Conservation (phyloP, 2,329 filamentous ascomycete species). For the Byssochlamys sp. region DNA sequence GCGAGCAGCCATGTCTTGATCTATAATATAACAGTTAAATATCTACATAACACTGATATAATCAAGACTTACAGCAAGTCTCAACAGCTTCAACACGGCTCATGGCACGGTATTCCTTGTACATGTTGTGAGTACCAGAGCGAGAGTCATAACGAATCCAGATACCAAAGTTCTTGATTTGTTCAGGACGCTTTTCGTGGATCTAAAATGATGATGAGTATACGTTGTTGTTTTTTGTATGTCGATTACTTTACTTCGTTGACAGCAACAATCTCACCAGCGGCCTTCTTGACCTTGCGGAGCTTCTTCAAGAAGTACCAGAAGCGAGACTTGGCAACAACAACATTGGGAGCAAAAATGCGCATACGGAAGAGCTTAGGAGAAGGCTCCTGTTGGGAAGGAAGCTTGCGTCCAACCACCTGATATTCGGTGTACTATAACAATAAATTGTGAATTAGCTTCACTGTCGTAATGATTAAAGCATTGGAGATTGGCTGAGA, state of each 20-base stretch:
- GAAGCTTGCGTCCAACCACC: conserved; percentile 99
- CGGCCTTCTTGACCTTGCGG: conserved; percentile 99
- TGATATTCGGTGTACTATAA: conserved; percentile 99
- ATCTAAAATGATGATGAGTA: too few species aligned
- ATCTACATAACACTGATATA: too few species aligned
- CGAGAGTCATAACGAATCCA: conserved; percentile 99
- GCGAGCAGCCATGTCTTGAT: conserved; percentile 98
- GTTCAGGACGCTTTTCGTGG: conserved; percentile 95
- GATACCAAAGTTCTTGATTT: conserved; percentile 99
- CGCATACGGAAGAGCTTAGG: conserved; percentile 99
- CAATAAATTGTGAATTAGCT: too few species aligned
- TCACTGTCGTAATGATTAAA: too few species aligned
- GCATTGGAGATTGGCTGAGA: too few species aligned
- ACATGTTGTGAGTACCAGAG: conserved; percentile 99
- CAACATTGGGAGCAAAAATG: conserved; percentile 95
- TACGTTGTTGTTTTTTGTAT: too few species aligned
- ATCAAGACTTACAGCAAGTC: too few species aligned
- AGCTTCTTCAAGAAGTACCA: conserved; percentile 99
- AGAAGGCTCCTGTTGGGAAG: conserved; percentile 94
- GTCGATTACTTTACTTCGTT: conserved; percentile 63
- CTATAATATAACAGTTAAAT: too few species aligned
- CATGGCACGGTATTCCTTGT: conserved; percentile 99
- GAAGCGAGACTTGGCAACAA: conserved; percentile 99
- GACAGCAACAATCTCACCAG: conserved; percentile 95
- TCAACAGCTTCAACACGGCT: conserved; percentile 96